Conservation (phyloP, 2,329 filamentous ascomycete species). For the Clarireedia hainanense region DNA sequence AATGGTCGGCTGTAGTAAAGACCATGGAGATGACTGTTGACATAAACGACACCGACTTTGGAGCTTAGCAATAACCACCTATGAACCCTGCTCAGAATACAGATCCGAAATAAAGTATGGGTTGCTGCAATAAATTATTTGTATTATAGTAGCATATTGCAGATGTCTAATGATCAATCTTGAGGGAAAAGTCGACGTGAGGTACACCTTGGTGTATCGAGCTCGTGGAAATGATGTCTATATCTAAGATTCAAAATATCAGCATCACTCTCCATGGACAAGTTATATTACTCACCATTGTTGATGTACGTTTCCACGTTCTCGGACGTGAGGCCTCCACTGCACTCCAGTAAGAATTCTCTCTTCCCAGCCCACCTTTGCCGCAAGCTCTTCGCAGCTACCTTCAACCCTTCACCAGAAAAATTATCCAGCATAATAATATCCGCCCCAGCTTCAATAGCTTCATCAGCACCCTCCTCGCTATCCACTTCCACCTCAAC, state of each 20-base stretch:
- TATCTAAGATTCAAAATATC: conserved; percentile 43
- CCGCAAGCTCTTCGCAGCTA: conserved; percentile 69
- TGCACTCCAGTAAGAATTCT: conserved; percentile 82
- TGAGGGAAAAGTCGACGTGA: conserved; percentile 93
- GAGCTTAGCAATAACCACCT: no score
- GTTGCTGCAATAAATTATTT: no score
- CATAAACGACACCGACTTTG: no score
- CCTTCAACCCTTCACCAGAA: conserved; percentile 65
- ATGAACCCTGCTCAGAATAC: no score
- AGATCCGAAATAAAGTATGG: no score
- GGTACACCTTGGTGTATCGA: conserved; percentile 93
- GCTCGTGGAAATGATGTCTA: conserved; percentile 94
- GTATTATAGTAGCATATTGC: no score
- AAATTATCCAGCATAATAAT: conserved; percentile 99
- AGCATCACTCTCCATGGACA: not conserved
- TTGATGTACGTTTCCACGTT: conserved; percentile 81
- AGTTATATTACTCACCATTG: conserved; percentile 45
- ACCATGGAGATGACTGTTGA: no score
- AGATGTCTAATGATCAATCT: conserved; percentile 51
- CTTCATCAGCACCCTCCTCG: conserved; percentile 83
- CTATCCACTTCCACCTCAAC: conserved; percentile 92
- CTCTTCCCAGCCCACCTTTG: conserved; percentile 68
- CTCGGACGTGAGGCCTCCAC: conserved; percentile 75
- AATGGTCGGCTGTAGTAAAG: no score
- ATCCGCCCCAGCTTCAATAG: conserved; percentile 83